Percentiles rank a stretch among this genome's conserved stretches.
These are phyloP conservation scores for Pleurotus pulmonarius DNA, from an alignment of 768 basidiomycete species.

Conservation along the genomic window DNA sequence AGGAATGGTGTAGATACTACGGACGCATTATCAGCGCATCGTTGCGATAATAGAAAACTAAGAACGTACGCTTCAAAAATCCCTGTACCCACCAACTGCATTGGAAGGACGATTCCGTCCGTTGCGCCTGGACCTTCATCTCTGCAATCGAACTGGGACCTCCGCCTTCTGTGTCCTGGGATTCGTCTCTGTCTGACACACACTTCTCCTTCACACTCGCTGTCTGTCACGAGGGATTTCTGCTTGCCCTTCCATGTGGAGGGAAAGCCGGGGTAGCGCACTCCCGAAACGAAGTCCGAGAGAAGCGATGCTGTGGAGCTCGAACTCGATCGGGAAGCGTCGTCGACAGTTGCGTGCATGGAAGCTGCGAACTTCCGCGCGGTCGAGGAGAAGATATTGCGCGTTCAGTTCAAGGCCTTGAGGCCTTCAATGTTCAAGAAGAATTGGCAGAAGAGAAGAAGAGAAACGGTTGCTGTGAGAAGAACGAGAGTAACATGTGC, in stretches of 20 bases:
- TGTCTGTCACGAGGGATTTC: background rate
- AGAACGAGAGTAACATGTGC: too few species aligned
- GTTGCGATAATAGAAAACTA: background rate
- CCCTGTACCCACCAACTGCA: conserved; percentile 52
- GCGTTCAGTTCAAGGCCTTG: too few species aligned
- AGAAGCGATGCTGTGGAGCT: background rate
- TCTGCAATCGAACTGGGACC: conserved; percentile 13
- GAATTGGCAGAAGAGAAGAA: too few species aligned
- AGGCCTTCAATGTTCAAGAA: too few species aligned
- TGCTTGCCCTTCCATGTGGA: background rate
- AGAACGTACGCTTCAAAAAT: conserved; percentile 58
- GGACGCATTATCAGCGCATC: background rate
- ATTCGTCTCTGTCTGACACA: too few species aligned
- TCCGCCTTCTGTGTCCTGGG: background rate
- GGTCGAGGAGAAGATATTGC: too few species aligned
- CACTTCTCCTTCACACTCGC: background rate
- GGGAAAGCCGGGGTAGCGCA: background rate
- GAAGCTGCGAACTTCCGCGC: too few species aligned
- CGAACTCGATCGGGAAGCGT: background rate
- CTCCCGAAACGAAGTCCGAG: background rate
- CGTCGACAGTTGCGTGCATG: too few species aligned
- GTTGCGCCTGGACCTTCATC: conserved; percentile 41
- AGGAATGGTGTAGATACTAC: conserved; percentile 64
- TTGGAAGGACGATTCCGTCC: conserved; percentile 54
- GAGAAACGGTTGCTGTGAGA: too few species aligned